Evolutionary conservation across 1,284 basidiomycete genomes (phyloP).

Genomic region (Rhodotorula sp.): DNA sequence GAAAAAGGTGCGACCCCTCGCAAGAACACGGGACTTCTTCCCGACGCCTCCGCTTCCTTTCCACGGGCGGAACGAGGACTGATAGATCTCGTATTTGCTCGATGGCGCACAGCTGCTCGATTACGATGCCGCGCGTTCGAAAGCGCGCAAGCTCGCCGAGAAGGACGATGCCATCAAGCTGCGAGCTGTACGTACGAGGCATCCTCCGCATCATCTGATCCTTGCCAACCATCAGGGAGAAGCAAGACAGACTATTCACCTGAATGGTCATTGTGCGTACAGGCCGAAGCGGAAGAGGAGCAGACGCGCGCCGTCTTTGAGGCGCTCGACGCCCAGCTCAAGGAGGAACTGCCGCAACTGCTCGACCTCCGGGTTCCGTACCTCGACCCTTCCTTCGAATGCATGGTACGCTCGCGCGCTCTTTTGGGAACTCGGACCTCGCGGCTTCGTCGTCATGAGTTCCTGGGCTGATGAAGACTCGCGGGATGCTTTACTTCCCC

Average conservation of each 20-base stretch:
- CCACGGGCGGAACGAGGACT: too few relatives aligned
- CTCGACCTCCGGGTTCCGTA: constrained; percentile 94
- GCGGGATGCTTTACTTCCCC: too few relatives aligned
- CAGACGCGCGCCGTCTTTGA: constrained; percentile 92
- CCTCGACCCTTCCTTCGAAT: constrained; percentile 97
- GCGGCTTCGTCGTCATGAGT: too few relatives aligned
- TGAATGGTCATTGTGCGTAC: background rate
- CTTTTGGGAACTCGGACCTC: too few relatives aligned
- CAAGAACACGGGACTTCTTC: background rate
- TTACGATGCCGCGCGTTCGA: constrained; percentile 88
- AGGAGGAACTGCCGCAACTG: constrained; percentile 84
- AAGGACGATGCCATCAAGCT: constrained; percentile 94
- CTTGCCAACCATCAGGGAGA: too few relatives aligned
- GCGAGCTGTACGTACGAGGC: constrained; percentile 61
- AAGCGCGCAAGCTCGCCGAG: constrained; percentile 81
- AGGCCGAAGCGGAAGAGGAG: constrained; percentile 93
- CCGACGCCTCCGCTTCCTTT: background rate
- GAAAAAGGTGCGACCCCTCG: constrained; percentile 72
- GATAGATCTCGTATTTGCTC: background rate
- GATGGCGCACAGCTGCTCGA: constrained; percentile 70
- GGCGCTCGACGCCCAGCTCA: constrained; percentile 85
- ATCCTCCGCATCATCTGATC: too few relatives aligned
- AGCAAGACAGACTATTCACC: too few relatives aligned
- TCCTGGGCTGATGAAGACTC: too few relatives aligned
- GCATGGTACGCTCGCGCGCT: constrained; percentile 60